Evolutionary conservation across 140 eudicot species (phyloP).

Genomic region (Ambrosia hybrid): DNA sequence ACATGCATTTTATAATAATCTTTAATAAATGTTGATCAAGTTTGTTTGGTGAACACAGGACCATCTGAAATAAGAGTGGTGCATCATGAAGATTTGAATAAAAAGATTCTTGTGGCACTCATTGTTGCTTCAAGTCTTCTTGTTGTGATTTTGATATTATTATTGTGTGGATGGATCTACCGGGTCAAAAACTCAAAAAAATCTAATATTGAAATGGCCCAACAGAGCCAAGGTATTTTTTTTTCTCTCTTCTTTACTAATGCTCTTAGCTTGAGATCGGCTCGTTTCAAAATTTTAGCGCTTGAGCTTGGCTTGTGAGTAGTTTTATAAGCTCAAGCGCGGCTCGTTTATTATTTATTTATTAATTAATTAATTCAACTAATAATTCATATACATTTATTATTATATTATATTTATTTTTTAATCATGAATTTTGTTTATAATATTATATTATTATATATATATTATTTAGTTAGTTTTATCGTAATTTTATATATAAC

Average conservation of each 20-base stretch:
- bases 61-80: constrained; percentile 43
- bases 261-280: no score
- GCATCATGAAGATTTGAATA: constrained; percentile 73
- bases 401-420: no score
- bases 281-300: no score
- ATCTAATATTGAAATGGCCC: constrained; percentile 27
- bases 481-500: no score
- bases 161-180: constrained; percentile 64
- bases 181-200: constrained; percentile 50
- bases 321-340: no score
- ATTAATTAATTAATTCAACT: no score
- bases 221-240: constrained; percentile 54
- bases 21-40: constrained; percentile 7
- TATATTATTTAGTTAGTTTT: no score
- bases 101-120: constrained; percentile 69
- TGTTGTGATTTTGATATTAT: constrained; percentile 53
- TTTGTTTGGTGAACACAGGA: constrained; percentile 34
- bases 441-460: no score
- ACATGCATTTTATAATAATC: neutral
- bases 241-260: neutral
- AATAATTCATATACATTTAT: no score
- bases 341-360: no score
- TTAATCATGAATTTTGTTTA: no score
- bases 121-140: constrained; percentile 72
- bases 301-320: no score